These are phyloP conservation scores for Groenewaldozyma tartarivorans DNA, from an alignment of 805 yeast species.

Conservation along the genomic window DNA sequence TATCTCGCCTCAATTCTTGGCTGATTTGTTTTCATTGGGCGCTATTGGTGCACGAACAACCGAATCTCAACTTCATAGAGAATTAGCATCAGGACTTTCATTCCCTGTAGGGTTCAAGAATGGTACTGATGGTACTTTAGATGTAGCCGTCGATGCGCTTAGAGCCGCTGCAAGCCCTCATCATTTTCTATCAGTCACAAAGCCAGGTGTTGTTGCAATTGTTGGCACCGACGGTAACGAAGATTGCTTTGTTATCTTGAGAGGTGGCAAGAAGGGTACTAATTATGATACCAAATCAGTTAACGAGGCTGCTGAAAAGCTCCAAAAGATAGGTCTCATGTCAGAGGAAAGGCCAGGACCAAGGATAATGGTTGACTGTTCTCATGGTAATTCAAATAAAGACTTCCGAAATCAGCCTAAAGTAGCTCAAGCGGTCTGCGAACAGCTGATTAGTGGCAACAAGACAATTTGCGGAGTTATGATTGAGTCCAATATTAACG, in stretches of 20 bases:
- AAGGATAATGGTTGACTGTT: conserved; percentile 92
- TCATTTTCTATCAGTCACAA: conserved; percentile 89
- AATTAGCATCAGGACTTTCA: conserved; percentile 89
- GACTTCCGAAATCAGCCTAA: conserved; percentile 88
- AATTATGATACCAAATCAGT: conserved; percentile 77
- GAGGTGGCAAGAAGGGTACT: conserved; percentile 94
- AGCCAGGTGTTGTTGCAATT: conserved; percentile 93
- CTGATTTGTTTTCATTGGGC: conserved; percentile 90
- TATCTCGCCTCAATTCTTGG: conserved; percentile 89
- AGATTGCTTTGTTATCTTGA: conserved; percentile 80
- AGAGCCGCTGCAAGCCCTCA: conserved; percentile 89
- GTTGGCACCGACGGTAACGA: conserved; percentile 91
- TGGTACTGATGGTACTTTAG: conserved; percentile 93
- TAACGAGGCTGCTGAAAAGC: conserved; percentile 50
- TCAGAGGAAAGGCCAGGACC: conserved; percentile 33
- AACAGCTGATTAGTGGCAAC: conserved; percentile 72
- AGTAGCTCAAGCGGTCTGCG: conserved; percentile 69
- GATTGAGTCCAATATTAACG: conserved; percentile 89
- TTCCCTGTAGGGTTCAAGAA: conserved; percentile 98
- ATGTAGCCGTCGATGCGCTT: conserved; percentile 91
- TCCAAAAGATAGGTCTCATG: conserved; percentile 36
- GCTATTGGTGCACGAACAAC: conserved; percentile 99
- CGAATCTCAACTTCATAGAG: conserved; percentile 95
- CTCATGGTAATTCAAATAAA: conserved; percentile 92
- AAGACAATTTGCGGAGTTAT: conserved; percentile 78